Evolutionary conservation across 2,329 filamentous ascomycete species (phyloP), one percentile per base, ranked within the genome.

Genomic region (Lachnellula occidentalis): DNA sequence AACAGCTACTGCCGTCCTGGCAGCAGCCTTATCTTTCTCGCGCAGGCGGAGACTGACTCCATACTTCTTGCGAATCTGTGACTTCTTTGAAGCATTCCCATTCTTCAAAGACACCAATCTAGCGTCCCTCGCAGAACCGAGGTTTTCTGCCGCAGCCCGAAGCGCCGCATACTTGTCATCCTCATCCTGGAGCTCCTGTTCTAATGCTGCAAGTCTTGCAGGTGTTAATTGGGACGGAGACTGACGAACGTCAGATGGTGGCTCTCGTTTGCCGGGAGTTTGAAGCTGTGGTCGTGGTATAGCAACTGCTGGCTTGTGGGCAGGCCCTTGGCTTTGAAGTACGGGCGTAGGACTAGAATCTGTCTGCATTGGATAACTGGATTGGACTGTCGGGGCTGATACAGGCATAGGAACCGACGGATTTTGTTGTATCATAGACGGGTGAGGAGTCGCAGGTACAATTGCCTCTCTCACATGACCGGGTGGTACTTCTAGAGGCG

Each of bases 11-110:
- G 17, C 27, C 50, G 45, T 19, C 46, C 45, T 36, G 55, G 50
- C 43, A 15, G 52, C 41, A 15, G 51, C 41, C 58, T 66, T 67
- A 21, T 67, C 64, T 34, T 58, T 62, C 9, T 66, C 58, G 11
- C 65, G 50, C 51, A 67, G 51, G 6, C 66, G 57, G n/a, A 68
- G 50, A 43, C 55, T 66, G 3, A 68, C 66, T 27, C 63, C 63
- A 53, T 61, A 61, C 2, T 50, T 47, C 51, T 60, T 62, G 5
- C 66, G 58, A 31, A 66, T 66, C 17, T 65, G 61, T 36, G 58
- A 61, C 48, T 66, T 65, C 24, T 57, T 61, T 2, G 66, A 65
- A 8, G 64, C 60, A 37, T 59, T 59, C 8, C 57, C 61, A 54
- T 67, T 67, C 12, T 62, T 67, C 4, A 62, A 43, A 8, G 64